phyloP scores from a whole-genome alignment of 2,329 filamentous ascomycete species.

The Mycogone perniciosa region DNA sequence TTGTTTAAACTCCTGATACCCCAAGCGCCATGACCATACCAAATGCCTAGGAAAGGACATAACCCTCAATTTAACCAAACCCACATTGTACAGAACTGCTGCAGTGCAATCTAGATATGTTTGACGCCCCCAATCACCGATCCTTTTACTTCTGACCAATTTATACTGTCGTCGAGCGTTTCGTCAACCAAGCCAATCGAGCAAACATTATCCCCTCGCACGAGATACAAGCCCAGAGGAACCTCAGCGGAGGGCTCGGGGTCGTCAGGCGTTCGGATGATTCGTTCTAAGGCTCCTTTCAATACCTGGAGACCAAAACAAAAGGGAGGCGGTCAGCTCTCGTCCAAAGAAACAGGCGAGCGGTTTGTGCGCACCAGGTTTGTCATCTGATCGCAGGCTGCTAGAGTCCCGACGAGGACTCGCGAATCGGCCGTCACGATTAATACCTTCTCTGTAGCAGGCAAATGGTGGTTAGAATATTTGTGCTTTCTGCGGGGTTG shows the following conservation, averaged over 20 bases:
- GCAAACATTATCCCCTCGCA: slow-evolving; percentile 91
- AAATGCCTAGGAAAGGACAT: not conserved
- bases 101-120: slow-evolving; percentile 44
- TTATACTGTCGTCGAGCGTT: slow-evolving; percentile 78
- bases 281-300: slow-evolving; percentile 74
- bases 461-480: slow-evolving; percentile 1
- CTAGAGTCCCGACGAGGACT: slow-evolving; percentile 73
- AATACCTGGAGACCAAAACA: slow-evolving; percentile 53
- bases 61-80: not conserved
- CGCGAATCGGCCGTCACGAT: slow-evolving; percentile 90
- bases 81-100: slow-evolving; percentile 17
- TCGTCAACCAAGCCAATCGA: slow-evolving; percentile 87
- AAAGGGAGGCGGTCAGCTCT: slow-evolving; percentile 14
- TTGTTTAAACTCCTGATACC: not conserved
- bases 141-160: slow-evolving; percentile 87
- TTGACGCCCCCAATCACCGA: slow-evolving; percentile 79
- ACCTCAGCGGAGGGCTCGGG: slow-evolving; percentile 73
- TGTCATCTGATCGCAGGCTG: slow-evolving; percentile 84
- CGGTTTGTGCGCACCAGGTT: slow-evolving; percentile 57
- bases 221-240: slow-evolving; percentile 80
- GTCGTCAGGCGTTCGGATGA: slow-evolving; percentile 82
- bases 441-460: slow-evolving; percentile 70
- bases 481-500: slow-evolving; percentile 5
- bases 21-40: slow-evolving; percentile 16
- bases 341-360: not conserved